Evolutionary conservation across 2,329 filamentous ascomycete species (phyloP), one percentile per base, ranked within the genome.

Genomic region (Penicillium sp.): DNA sequence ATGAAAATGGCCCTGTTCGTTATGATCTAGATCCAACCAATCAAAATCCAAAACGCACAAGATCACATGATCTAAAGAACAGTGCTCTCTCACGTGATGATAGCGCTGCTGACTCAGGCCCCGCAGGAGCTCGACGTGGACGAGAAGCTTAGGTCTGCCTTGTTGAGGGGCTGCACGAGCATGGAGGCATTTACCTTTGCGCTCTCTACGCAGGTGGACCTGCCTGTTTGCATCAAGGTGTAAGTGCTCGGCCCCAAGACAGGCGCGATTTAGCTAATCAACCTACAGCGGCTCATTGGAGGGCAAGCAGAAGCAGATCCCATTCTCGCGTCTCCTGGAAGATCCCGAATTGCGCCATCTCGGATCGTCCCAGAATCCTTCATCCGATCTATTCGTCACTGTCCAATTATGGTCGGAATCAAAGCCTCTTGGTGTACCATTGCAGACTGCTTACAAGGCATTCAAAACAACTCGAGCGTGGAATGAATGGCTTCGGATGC

Each of bases 101-200:
- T 33, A 33, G 23, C 6, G 21, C 40, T 41, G 35, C 45, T 39
- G 42, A 43, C 20, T 45, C 35, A 32, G 36, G 41, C 42, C 45
- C 48, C 45, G 39, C 42, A 46, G 34, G 36, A 41, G 41, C 33
- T 27, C 16, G n/a, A n/a, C 34, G 11, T 30, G 41, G 28, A 23
- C 28, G 18, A 33, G 18, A 32, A 34, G 35, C 39, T 29, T 20
- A 25, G 19, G n/a, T 14, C 25, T 26, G 37, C 13, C 25, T 35
- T 18, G 20, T 36, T 40, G 39, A 37, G 28, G 34, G 27, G 37
- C 25, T 34, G n/a, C 27, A 25, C 20, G 20, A 60, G 43, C 29
- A 96, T 96, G 88, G 93, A 98, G 70, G 85, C 90, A 36, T 96
- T 95, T 69, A 94, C 90, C 19, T 97, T 97, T 72, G 90, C 88